Base-by-base conservation (phyloP, 106 monocot genomes). In the Acorus gramineus region DNA sequence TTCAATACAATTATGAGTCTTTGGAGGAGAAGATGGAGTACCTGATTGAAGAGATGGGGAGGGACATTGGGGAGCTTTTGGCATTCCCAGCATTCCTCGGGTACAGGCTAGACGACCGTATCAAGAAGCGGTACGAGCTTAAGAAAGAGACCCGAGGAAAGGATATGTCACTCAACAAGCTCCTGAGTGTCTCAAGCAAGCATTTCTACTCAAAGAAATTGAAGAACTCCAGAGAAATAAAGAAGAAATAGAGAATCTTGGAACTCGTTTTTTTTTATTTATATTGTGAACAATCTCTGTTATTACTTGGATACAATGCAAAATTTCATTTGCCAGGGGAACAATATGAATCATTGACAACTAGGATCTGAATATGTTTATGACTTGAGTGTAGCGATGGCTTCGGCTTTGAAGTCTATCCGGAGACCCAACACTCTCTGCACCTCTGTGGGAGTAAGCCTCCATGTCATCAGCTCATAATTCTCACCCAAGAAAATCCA, bases 401-500 rank as follows among this genome's bases (percentile, higher is more conserved):
- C 85, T 79, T 98, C 87, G 52, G 96, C 73, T 62, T 85, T 85
- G 65, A 98, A 91, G 54, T 96, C 96, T 13, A 86, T 66, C 53
- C 96, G 70, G 43, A 98, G 87, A 4, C 83, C 87, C 61, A 98
- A 71, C 14, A 92, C 77, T 55, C 96, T 84, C 57, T 87, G 80
- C 11, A 98, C 91, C 74, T 96, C 96, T 2, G 96, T 78, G 42
- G 96, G 96, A 8, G 96, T 96, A 7, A 96, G 77, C 52, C 91
- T 48, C 96, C 96, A 96, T 42, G 96, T 96, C 82, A 96, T 80
- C 42, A 88, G 90, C 2, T 87, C 96, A 3, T 87, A 83, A 74
- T 96, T 96, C 67, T 96, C 91, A 2, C 95, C 96, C 96, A 87
- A 96, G 81, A 96, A 91, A 65, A 87, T 91, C 63, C 87, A 55